Evolutionary conservation across 2,329 filamentous ascomycete species (phyloP).

Genomic region (Nectriaceae sp.): DNA sequence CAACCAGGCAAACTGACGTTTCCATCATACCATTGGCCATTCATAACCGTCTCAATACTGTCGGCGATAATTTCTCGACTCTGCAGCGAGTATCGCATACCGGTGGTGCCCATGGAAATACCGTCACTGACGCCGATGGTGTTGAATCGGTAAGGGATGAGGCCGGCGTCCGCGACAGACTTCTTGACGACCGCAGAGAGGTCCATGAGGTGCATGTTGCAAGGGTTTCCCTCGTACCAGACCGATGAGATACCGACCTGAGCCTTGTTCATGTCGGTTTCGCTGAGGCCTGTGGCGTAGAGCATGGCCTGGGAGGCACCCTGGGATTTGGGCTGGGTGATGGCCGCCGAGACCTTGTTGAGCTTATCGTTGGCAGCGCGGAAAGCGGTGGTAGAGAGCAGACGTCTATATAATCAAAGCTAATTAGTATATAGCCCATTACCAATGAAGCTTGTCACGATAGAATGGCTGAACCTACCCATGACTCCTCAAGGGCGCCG

Average conservation of each 20-base stretch:
- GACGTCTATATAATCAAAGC: slow-evolving; percentile 40
- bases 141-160: slow-evolving; percentile 97
- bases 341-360: slow-evolving; percentile 80
- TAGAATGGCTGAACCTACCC: slow-evolving; percentile 22
- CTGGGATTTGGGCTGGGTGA: slow-evolving; percentile 97
- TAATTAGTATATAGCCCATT: neutral
- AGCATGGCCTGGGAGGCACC: slow-evolving; percentile 99
- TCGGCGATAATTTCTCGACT: slow-evolving; percentile 96
- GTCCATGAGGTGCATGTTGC: slow-evolving; percentile 98
- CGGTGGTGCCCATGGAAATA: slow-evolving; percentile 97
- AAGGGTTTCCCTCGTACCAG: slow-evolving; percentile 97
- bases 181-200: slow-evolving; percentile 74
- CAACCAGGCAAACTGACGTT: slow-evolving; percentile 97
- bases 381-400: slow-evolving; percentile 52
- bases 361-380: slow-evolving; percentile 57
- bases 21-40: slow-evolving; percentile 97
- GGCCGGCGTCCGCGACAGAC: slow-evolving; percentile 66
- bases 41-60: slow-evolving; percentile 98
- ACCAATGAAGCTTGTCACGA: neutral
- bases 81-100: slow-evolving; percentile 95
- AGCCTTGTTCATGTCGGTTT: slow-evolving; percentile 90
- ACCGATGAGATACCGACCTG: slow-evolving; percentile 98
- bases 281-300: slow-evolving; percentile 87
- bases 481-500: slow-evolving; percentile 21
- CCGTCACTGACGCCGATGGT: slow-evolving; percentile 97